A percentile compares a stretch with the other conserved stretches of the same genome.
These are phyloP conservation scores for Cyclocybe cylindracea DNA, from an alignment of 768 basidiomycete genomes.

Conservation along the genomic window DNA sequence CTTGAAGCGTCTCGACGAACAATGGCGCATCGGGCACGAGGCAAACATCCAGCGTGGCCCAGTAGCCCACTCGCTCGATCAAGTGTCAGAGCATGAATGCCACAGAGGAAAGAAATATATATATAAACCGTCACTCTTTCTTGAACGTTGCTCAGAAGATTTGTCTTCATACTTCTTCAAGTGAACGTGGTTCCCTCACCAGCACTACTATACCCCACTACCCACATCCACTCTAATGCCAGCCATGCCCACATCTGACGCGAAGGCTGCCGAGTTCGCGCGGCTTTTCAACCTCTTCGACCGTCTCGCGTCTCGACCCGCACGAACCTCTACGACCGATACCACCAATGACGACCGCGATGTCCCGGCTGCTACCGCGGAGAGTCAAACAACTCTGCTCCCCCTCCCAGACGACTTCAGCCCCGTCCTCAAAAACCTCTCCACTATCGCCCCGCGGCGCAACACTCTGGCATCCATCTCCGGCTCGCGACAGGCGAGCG, in stretches of 20 bases:
- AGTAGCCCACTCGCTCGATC: neutral
- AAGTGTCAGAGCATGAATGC: conserved; percentile 4
- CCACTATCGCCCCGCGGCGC: conserved; percentile 24
- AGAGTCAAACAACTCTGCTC: neutral
- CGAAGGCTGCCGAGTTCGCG: conserved; percentile 53
- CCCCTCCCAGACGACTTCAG: conserved; percentile 38
- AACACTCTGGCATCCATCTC: conserved; percentile 25
- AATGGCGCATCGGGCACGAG: no score
- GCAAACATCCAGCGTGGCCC: no score
- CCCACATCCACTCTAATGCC: conserved; percentile 5
- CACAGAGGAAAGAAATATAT: neutral
- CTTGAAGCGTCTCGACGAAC: no score
- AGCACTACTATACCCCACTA: no score
- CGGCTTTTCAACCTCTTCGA: conserved; percentile 56
- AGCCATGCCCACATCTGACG: conserved; percentile 29
- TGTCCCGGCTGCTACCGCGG: no score
- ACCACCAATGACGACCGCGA: no score
- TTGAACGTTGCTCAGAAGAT: neutral
- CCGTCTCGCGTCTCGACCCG: conserved; percentile 46
- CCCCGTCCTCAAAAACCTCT: conserved; percentile 34
- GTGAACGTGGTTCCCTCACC: no score
- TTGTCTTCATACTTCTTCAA: no score
- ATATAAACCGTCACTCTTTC: neutral
- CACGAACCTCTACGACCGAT: conserved; percentile 22
- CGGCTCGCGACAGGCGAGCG: neutral